Base-by-base conservation (phyloP, 2,329 filamentous ascomycete species). In the Daldinia eschscholtzii region DNA sequence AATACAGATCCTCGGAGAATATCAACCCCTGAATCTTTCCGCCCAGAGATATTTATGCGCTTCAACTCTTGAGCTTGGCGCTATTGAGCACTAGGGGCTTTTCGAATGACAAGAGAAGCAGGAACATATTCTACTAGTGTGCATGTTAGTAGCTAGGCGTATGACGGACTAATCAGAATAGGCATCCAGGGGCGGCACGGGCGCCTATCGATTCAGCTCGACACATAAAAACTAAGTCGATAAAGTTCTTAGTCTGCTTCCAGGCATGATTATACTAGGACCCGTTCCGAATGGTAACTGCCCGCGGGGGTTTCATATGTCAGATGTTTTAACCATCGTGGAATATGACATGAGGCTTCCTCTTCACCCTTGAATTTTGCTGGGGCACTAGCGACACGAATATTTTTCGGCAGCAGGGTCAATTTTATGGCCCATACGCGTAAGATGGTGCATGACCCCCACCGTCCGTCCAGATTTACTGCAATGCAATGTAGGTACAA, bases 401-500 rank as follows among this genome's bases (percentile, higher is more conserved):
- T 46, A 68, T 71, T 66, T 66, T 10, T 65, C 65, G 65, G 58
- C 39, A 60, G 55, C 12, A 42, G 44, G 59, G 50, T 60, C 59
- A 28, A 64, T 44, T 18, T 56, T 50, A 53, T 39, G 58, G 57
- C 37, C 62, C 48, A 20, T 56, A n/a, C 33, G 56, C 44, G 61
- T 50, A 35, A 63, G 35, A 57, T 42, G 62, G 58, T 55, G 26
- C 52, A 59, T 56, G 50, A 6, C 35, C 68, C 68, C 65, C 61
- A 68, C 59, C 33, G 44, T 15, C 35, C 15, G 18, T 58, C 42
- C 52, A 58, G 37, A n/a, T 63, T 57, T 26, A 41, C 58, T 61
- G 61, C 50, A 65, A 68, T 57, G 61, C 52, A 64, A 65, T 68
- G 64, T 70, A 62, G 58, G 68, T 70, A 63, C 65, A 61, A 44